Evolutionary conservation across 306 rosid genomes (phyloP), one percentile per base, ranked within the genome.

Genomic region (Glycyrrhiza uralensis): DNA sequence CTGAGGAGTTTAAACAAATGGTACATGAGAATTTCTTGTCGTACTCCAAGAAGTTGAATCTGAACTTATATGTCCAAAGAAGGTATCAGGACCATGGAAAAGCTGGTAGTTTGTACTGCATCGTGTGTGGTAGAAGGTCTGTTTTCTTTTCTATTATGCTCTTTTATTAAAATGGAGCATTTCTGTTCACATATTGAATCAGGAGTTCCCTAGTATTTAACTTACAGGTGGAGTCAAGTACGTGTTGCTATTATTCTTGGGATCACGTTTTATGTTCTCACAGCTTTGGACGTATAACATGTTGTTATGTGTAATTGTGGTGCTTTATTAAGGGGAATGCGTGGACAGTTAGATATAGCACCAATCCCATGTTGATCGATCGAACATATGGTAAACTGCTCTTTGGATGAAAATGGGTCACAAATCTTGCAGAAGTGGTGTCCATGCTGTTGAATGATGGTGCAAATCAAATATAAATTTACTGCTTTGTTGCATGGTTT

Each of bases 41-140:
- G 59, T 91, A 80, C 87, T 86, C 91, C 44, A 93, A 90, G 86
- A 82, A 50, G 75, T 63, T 93, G 85, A 93, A 86, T 91, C 69
- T 82, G 80, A 77, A 77, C 79, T 29, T 82, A 36, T 66, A 63
- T 82, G 85, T 86, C 67, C 90, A 80, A 59, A 87, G 84, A 83
- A 85, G 96, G 81, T 93, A 91, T 85, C 88, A 62, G 79, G 90
- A 86, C 72, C 92, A 89, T 76, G 98, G 98, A 80, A 91, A 86
- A 71, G 88, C 88, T 64, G 96, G 97, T 68, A 82, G 88, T 86
- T 89, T 93, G 86, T 93, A 81, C 87, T 93, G 98, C 92, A 79
- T 91, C 73, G 94, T 85, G 32, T 93, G 98, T 74, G 92, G 98
- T 87, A 81, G 74, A 89, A 93, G 98, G 98, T 93, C 78, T 81